Base-by-base conservation (phyloP, 1,139 yeast species). In the Arxiozyma telluris region DNA sequence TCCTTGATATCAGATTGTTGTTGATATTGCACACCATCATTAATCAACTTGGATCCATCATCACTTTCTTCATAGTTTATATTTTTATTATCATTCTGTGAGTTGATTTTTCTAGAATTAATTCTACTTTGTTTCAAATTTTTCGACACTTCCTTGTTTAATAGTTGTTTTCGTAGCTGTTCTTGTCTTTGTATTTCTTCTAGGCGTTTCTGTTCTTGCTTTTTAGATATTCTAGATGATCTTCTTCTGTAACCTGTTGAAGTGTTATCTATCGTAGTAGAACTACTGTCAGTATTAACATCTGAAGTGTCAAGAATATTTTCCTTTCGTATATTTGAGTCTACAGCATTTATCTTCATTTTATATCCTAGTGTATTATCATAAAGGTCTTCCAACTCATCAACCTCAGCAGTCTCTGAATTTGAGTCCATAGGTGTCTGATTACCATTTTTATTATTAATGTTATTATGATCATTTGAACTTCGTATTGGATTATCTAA, bases 221-320 rank as follows among this genome's bases (percentile, higher is more conserved):
- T 54, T 39, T 53, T 50, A 9, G 65, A 64, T 25, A 65, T 50
- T 47, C 70, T 57, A 1, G 64, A 58, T 1, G 70, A 65, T 53
- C 69, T 60, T 53, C 70, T 58, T n/a, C 49, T 47, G 21, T 51
- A 34, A 11, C 27, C 43, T 8, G 27, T n/a, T 1, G 20, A 18
- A 30, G 18, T 50, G 7, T 44, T 20, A 20, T 44, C 50, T 18
- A 41, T 38, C 52, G 39, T 34, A 6, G n/a, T 6, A 12, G 39
- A 34, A 12, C 39, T 15, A 34, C n/a, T 34, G 8, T 34, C 39
- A 12, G n/a, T 15, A 34, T 3, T 15, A 34, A 34, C n/a, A 15
- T 34, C 17, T 3, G 39, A 12, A 15, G 39, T 34, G n/a, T 34
- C 6, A 34, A 34, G 39, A 34, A 34, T 34, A 15, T 34, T 34